These are phyloP conservation scores for Nectriaceae sp. DNA, from an alignment of 2,329 filamentous ascomycete species.

Conservation along the genomic window DNA sequence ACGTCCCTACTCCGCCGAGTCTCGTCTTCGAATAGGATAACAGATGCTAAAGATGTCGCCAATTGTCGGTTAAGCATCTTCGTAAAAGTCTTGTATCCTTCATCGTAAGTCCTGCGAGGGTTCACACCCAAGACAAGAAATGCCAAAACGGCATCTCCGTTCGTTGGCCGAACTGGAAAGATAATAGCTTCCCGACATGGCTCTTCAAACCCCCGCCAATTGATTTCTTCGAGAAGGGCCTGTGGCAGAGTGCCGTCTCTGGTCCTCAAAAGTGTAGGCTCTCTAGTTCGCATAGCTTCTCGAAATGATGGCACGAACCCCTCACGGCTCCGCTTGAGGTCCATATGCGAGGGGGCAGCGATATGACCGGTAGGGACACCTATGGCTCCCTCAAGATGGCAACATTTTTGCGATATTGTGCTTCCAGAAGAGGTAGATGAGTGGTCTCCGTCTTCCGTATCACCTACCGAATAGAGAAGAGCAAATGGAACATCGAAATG, in stretches of 20 bases:
- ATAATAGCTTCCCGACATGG: slow-evolving; percentile 63
- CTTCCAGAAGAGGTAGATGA: slow-evolving; percentile 37
- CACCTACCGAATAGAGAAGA: slow-evolving; percentile 42
- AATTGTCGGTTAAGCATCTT: slow-evolving; percentile 48
- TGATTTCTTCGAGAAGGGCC: slow-evolving; percentile 58
- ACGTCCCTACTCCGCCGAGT: slow-evolving; percentile 50
- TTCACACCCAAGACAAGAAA: slow-evolving; percentile 70
- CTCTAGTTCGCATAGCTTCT: slow-evolving; percentile 38
- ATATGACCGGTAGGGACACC: slow-evolving; percentile 36
- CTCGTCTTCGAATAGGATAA: slow-evolving; percentile 66
- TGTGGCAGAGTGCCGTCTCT: slow-evolving; percentile 55
- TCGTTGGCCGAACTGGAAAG: slow-evolving; percentile 66
- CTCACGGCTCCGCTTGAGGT: slow-evolving; percentile 35
- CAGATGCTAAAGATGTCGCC: slow-evolving; percentile 63
- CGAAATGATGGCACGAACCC: slow-evolving; percentile 40
- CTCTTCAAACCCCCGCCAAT: slow-evolving; percentile 63
- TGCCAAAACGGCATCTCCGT: slow-evolving; percentile 63
- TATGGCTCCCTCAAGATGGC: slow-evolving; percentile 37
- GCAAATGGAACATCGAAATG: slow-evolving; percentile 43
- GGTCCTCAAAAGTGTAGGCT: slow-evolving; percentile 39
- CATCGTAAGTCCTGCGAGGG: slow-evolving; percentile 67
- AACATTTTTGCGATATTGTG: slow-evolving; percentile 38
- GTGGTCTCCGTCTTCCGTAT: slow-evolving; percentile 37
- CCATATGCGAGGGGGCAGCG: slow-evolving; percentile 35
- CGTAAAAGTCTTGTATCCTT: slow-evolving; percentile 65